Evolutionary conservation across 768 basidiomycete species (phyloP).

Genomic region (Tulasnella calospora): DNA sequence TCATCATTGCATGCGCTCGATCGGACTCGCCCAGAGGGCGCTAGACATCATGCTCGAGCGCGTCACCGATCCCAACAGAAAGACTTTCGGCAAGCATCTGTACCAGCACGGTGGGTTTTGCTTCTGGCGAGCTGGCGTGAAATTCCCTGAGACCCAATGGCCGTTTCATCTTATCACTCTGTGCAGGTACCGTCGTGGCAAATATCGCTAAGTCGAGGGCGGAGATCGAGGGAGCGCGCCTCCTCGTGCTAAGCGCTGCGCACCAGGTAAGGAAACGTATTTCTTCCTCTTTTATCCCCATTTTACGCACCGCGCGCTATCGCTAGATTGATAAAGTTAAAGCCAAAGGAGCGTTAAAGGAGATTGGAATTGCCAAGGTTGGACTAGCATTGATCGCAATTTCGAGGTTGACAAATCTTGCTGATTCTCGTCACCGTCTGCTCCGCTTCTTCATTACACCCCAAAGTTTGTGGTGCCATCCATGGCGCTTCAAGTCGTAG

Average conservation of each 20-base stretch:
- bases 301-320: background rate
- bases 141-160: no score
- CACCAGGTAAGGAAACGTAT: slow-evolving; percentile 51
- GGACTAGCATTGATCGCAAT: background rate
- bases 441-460: background rate
- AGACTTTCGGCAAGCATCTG: slow-evolving; percentile 90
- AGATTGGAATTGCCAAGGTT: slow-evolving; percentile 97
- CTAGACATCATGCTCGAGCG: slow-evolving; percentile 84
- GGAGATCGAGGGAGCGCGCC: slow-evolving; percentile 81
- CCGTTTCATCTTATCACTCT: background rate
- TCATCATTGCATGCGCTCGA: slow-evolving; percentile 96
- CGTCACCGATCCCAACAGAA: slow-evolving; percentile 84
- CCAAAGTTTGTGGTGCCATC: slow-evolving; percentile 87
- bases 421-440: background rate
- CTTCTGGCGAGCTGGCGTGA: background rate
- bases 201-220: slow-evolving; percentile 90
- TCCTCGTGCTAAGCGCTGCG: slow-evolving; percentile 90
- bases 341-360: slow-evolving; percentile 93
- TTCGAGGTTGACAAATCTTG: background rate
- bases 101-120: slow-evolving; percentile 72
- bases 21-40: slow-evolving; percentile 80
- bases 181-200: slow-evolving; percentile 73
- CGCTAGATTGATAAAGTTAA: slow-evolving; percentile 78
- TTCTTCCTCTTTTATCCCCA: background rate
- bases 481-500: slow-evolving; percentile 83